phyloP scores from a whole-genome alignment of 108 stramenopile species.

The Nitzschia sp. region DNA sequence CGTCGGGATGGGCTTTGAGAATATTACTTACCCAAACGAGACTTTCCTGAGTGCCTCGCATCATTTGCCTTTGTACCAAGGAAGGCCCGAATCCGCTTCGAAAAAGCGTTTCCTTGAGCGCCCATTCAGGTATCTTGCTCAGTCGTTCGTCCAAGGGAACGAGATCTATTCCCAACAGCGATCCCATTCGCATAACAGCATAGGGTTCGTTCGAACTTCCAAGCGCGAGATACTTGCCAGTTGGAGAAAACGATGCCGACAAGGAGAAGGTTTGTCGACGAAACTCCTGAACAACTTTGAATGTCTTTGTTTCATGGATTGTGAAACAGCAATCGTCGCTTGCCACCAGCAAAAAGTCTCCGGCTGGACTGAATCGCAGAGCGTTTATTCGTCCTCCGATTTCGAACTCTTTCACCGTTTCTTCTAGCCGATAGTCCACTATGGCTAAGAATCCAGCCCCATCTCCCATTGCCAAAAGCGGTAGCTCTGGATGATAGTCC shows the following conservation, averaged over 20 bases:
- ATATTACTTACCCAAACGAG: constrained; percentile 11
- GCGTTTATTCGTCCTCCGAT: constrained; percentile 31
- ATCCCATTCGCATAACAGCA: constrained; percentile 29
- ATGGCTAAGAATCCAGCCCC: constrained; percentile 27
- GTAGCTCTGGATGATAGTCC: constrained; percentile 31
- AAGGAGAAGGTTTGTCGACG: constrained; percentile 6
- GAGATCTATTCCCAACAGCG: constrained; percentile 33
- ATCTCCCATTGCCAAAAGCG: constrained; percentile 37
- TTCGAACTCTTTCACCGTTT: constrained; percentile 20
- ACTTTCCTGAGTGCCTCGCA: constrained; percentile 33
- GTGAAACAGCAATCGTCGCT: constrained; percentile 35
- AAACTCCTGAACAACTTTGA: constrained; percentile 21
- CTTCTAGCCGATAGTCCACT: constrained; percentile 29
- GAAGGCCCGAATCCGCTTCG: constrained; percentile 34
- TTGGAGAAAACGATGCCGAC: constrained; percentile 14
- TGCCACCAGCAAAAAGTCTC: constrained; percentile 34
- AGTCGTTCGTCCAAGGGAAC: constrained; percentile 18
- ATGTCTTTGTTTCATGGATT: constrained; percentile 31
- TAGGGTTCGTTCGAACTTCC: constrained; percentile 9
- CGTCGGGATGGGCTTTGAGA: constrained; percentile 29
- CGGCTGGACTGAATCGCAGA: constrained; percentile 29
- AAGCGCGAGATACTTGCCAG: constrained; percentile 29
- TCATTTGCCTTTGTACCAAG: constrained; percentile 40
- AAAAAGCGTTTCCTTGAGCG: constrained; percentile 29
- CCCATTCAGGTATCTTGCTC: constrained; percentile 18